Percentiles rank a stretch among this genome's conserved stretches.
These are phyloP conservation scores for Xylaria sp. DNA, from an alignment of 2,329 filamentous ascomycete genomes.

Conservation along the genomic window DNA sequence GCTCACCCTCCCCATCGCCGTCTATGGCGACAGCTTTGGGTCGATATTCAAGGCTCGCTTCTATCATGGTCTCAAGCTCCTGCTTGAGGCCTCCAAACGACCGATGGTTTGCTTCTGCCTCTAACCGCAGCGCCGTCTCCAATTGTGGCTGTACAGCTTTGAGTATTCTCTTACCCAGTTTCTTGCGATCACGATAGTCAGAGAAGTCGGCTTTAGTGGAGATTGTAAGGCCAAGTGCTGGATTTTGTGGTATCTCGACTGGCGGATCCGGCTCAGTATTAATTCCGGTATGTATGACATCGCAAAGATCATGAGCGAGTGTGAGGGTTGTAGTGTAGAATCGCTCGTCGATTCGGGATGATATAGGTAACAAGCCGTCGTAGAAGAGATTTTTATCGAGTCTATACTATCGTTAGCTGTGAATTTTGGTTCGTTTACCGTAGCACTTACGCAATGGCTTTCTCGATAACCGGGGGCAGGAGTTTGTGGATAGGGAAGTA, in stretches of 20 bases:
- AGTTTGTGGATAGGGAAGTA: conserved; percentile 90
- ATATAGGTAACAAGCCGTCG: conserved; percentile 61
- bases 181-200: conserved; percentile 84
- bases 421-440: conserved; percentile 36
- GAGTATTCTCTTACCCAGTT: conserved; percentile 88
- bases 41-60: conserved; percentile 70
- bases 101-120: conserved; percentile 81
- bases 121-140: conserved; percentile 79
- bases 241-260: conserved; percentile 44
- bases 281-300: conserved; percentile 65
- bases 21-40: conserved; percentile 52
- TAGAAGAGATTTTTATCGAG: conserved; percentile 73
- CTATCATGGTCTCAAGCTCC: conserved; percentile 79
- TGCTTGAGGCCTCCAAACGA: conserved; percentile 75
- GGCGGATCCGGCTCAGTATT: conserved; percentile 53
- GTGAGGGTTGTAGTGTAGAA: conserved; percentile 68
- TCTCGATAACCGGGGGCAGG: conserved; percentile 81
- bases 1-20: conserved; percentile 55
- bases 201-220: conserved; percentile 63
- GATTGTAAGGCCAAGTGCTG: conserved; percentile 59
- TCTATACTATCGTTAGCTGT: conserved; percentile 60
- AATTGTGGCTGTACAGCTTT: conserved; percentile 82
- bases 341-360: conserved; percentile 63
- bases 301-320: conserved; percentile 68
- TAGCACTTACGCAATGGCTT: conserved; percentile 78